Conservation (phyloP, 441 rosid genomes). For the Gossypium schwendimanii region DNA sequence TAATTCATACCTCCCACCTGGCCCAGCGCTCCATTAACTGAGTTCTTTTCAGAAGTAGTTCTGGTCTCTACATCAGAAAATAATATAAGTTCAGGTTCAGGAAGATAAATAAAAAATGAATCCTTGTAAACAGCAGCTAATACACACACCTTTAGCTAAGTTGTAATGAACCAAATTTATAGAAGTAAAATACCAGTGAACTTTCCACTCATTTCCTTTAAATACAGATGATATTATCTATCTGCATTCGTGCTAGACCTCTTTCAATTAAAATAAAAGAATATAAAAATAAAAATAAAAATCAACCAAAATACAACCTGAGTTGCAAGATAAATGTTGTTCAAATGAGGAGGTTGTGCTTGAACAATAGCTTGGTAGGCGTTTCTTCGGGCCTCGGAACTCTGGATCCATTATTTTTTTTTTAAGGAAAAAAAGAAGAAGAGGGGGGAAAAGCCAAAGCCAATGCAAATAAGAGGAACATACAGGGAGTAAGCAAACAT, state of each 20-base stretch:
- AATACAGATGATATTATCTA: neutral
- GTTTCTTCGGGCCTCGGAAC: slow-evolving; percentile 78
- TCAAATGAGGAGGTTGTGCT: slow-evolving; percentile 80
- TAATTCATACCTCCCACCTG: slow-evolving; percentile 85
- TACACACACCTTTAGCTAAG: neutral
- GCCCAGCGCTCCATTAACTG: slow-evolving; percentile 99
- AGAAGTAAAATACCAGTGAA: neutral
- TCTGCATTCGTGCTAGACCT: neutral
- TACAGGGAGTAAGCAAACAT: slow-evolving; percentile 8
- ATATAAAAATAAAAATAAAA: neutral
- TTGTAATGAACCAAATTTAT: neutral
- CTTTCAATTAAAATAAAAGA: neutral
- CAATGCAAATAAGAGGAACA: slow-evolving; percentile 15
- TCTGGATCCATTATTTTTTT: slow-evolving; percentile 33
- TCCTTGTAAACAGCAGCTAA: neutral
- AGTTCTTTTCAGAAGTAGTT: slow-evolving; percentile 89
- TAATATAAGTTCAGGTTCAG: neutral
- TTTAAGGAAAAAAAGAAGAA: neutral
- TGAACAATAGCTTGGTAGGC: slow-evolving; percentile 96
- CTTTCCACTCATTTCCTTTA: neutral
- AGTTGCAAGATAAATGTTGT: slow-evolving; percentile 89
- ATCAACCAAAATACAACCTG: slow-evolving; percentile 51
- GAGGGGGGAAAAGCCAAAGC: neutral
- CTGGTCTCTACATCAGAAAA: slow-evolving; percentile 70
- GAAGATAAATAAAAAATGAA: slow-evolving; percentile 1